phyloP scores from a whole-genome alignment of 306 rosid species.

The Quercus dentata region DNA sequence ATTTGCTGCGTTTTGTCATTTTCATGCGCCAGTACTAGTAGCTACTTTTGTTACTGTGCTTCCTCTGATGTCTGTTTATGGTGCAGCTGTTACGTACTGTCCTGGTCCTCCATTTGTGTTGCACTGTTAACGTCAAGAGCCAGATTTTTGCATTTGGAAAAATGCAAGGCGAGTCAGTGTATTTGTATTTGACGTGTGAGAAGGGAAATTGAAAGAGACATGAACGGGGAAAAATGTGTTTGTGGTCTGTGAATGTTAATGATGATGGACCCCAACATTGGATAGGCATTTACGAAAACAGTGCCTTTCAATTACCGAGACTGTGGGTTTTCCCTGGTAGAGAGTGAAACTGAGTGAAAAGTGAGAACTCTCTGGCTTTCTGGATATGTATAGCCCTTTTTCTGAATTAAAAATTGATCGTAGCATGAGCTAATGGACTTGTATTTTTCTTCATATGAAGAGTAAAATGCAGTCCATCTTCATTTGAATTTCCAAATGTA shows the following conservation, averaged over 20 bases:
- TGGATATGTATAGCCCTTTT: neutral
- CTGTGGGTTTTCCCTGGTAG: neutral
- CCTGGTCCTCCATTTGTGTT: constrained; percentile 23
- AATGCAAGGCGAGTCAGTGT: neutral
- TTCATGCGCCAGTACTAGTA: neutral
- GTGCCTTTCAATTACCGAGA: constrained; percentile 23
- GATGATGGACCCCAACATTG: constrained; percentile 10
- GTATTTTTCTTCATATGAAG: neutral
- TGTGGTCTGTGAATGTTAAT: neutral
- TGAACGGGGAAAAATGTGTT: constrained; percentile 21
- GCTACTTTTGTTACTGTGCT: neutral
- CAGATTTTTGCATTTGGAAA: no score
- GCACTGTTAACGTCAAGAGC: constrained; percentile 20
- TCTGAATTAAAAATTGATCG: neutral
- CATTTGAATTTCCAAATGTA: neutral
- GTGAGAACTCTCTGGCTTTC: neutral
- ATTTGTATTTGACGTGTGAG: neutral
- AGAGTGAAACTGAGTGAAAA: neutral
- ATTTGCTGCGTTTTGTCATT: constrained; percentile 7
- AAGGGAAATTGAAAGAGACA: constrained; percentile 32
- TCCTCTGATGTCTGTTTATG: constrained; percentile 22
- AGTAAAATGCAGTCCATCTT: neutral
- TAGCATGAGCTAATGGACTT: neutral
- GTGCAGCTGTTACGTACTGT: constrained; percentile 21
- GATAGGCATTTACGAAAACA: constrained; percentile 21